Evolutionary conservation across 345 rosid genomes (phyloP), one percentile per base, ranked within the genome.

Genomic region (Nasturtium officinale): DNA sequence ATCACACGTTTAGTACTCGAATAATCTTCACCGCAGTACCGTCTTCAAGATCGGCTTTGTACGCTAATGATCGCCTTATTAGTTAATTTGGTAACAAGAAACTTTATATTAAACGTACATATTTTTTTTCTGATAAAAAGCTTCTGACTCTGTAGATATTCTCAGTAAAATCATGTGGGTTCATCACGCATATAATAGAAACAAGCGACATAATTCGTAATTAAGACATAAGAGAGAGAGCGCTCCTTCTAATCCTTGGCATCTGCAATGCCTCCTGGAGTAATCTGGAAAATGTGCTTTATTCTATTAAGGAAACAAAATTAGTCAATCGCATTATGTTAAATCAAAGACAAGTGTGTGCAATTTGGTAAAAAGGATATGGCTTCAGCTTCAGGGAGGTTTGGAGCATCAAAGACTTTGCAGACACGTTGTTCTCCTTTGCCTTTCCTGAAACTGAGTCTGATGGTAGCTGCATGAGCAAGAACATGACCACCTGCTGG

Each of bases 401-500:
- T 90, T 29, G 97, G 96, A 52, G 97, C 97, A 73, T 91, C 94
- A n/a, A 85, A 94, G 83, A 93, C 89, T 85, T 90, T 90, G 85
- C 94, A 90, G 65, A 89, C 86, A 13, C 85, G 87, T 56, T 85
- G 90, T 66, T 93, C 97, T 10, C 96, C 96, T 87, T 94, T 90
- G 76, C 97, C 98, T 83, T 93, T 89, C 84, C 97, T 85, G 81
- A 91, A 94, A 87, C 80, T 83, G 78, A 94, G 80, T 75, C 98
- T 89, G 61, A 91, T 82, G 37, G 95, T 87, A 57, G 87, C 97
- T 28, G 97, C 95, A 74, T 85, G 90, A 45, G 94, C 96, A 20
- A 93, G 91, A 38, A 94, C 95, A 69, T 94, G 97, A 1, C 97
- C 96, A 61, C 95, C 90, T 28, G 91, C 92, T 32, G 96, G 98